Conservation (phyloP, 2,329 filamentous ascomycete genomes). For the Hymenoscyphus linearis region DNA sequence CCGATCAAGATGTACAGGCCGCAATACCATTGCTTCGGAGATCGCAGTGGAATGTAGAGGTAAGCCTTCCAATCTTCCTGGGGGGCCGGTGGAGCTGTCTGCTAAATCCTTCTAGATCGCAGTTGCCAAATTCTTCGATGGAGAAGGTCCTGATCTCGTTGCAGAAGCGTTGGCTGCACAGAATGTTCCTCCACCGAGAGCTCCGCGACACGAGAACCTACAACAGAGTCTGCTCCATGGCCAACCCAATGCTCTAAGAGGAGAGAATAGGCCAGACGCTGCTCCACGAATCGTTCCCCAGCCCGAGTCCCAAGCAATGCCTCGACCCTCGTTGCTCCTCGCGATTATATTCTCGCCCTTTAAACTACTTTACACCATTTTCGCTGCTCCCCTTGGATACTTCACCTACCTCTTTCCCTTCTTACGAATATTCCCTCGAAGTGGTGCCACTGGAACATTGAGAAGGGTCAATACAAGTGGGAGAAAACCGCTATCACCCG, state of each 20-base stretch:
- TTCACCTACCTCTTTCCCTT: constrained; percentile 58
- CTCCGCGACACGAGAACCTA: constrained; percentile 68
- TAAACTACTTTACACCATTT: constrained; percentile 66
- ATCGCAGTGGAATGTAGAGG: constrained; percentile 95
- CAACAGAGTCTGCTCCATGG: constrained; percentile 48
- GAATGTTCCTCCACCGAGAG: constrained; percentile 54
- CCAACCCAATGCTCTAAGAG: constrained; percentile 25
- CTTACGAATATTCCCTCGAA: constrained; percentile 60
- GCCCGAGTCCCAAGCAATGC: constrained; percentile 57
- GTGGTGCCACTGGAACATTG: constrained; percentile 49
- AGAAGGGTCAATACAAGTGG: constrained; percentile 58
- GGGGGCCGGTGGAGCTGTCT: not conserved
- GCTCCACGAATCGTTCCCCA: constrained; percentile 83
- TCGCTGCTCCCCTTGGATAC: constrained; percentile 60
- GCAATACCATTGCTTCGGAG: constrained; percentile 75
- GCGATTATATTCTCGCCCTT: constrained; percentile 78
- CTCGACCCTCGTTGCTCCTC: constrained; percentile 69
- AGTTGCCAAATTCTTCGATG: constrained; percentile 96
- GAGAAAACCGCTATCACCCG: constrained; percentile 71
- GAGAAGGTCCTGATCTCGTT: constrained; percentile 77
- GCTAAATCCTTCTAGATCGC: constrained; percentile 60
- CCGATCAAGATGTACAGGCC: constrained; percentile 70
- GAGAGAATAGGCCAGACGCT: constrained; percentile 47
- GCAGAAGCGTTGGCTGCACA: constrained; percentile 68
- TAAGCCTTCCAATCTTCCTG: constrained; percentile 34